Evolutionary conservation across 2,329 filamentous ascomycete genomes (phyloP), one percentile per base, ranked within the genome.

Genomic region (Sphaerulina populicola): DNA sequence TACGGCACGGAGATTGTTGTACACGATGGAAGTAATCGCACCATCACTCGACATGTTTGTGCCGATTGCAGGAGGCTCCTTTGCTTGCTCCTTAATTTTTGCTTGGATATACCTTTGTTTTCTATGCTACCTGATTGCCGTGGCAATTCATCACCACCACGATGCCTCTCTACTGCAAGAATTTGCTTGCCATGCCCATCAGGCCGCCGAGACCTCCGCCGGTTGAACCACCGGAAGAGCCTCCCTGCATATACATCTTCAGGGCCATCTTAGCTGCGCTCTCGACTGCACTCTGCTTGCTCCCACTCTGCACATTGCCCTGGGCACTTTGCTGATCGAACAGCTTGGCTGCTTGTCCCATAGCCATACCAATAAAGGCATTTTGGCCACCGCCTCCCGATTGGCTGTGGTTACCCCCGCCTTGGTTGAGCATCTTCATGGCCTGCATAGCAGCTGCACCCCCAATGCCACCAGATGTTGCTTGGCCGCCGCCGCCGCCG

Each of bases 181-280:
- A 83, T 69, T 83, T 83, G 66, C 75, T 76, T 7, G 81, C 81
- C 64, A 82, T 59, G 48, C 70, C 69, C 71, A 82, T 74, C 52
- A 84, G 62, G 1, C 79, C 76, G 7, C 54, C 54, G n/a, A 58
- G 31, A 14, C 54, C 56, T 14, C 57, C 72, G 57, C 75, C 69
- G 10, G 60, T 56, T 21, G 69, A 63, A n/a, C 71, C 67, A 38
- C 74, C 71, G 57, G 75, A 69, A 15, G 77, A 77, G 10, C 63
- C 62, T 27, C 73, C 70, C 79, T 94, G 90, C 74, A 94, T 72
- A 69, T 90, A 95, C 80, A 95, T 85, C 78, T 94, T 89, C 62
- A 95, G 69, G 2, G 89, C 90, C 78, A 87, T 85, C 76, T 94
- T 83, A 1, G 82, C 89, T 2, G 90, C 90, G 68, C 82, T 75